Evolutionary conservation across 202 grass and related monocot genomes (phyloP).

Genomic region (Setaria italica): DNA sequence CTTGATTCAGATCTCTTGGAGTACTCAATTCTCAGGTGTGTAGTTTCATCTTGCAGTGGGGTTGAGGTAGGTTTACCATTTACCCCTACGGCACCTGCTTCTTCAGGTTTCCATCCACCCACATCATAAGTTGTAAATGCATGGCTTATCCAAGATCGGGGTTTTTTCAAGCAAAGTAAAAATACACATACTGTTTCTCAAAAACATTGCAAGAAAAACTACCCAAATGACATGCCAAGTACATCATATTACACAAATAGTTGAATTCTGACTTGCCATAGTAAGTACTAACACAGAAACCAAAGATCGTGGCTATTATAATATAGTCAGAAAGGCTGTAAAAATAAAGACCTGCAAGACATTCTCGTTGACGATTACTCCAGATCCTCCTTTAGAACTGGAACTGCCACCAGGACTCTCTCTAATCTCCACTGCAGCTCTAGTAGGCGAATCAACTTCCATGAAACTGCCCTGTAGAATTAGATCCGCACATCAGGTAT

Average conservation of each 20-base stretch:
- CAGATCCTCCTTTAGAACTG: constrained; percentile 39
- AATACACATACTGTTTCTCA: neutral
- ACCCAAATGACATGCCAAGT: neutral
- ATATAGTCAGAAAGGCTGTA: constrained; percentile 16
- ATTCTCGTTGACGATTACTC: constrained; percentile 41
- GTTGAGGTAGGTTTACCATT: neutral
- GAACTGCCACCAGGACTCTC: constrained; percentile 19
- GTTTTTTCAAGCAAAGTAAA: neutral
- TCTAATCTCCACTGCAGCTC: constrained; percentile 39
- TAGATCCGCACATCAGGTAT: neutral
- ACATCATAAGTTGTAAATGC: constrained; percentile 6
- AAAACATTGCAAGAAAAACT: constrained; percentile 21
- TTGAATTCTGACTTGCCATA: constrained; percentile 15
- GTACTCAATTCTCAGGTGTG: neutral
- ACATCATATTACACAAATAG: constrained; percentile 4
- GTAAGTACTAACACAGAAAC: constrained; percentile 14
- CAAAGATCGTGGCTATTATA: constrained; percentile 14
- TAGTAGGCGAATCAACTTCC: constrained; percentile 55
- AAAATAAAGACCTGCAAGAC: constrained; percentile 55
- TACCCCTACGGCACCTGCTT: neutral
- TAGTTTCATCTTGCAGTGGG: constrained; percentile 7
- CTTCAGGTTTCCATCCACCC: constrained; percentile 11
- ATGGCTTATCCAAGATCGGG: neutral
- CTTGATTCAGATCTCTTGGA: constrained; percentile 4
- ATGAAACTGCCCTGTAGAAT: constrained; percentile 58